Evolutionary conservation across 73 alveolate genomes (phyloP).

Genomic region (Breviolum minutum): DNA sequence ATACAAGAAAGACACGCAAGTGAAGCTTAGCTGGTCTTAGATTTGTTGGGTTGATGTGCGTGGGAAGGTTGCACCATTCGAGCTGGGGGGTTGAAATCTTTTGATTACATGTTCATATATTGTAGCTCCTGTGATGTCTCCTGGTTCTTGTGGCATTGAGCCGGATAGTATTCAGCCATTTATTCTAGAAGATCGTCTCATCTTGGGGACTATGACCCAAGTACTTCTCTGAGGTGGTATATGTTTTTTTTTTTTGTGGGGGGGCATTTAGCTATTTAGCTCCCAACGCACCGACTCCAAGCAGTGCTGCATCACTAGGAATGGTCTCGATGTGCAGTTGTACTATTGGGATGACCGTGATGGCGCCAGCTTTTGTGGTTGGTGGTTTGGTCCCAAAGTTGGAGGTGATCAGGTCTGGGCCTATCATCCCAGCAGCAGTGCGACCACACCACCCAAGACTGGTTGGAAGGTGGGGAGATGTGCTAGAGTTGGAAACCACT

Average conservation of each 20-base stretch:
- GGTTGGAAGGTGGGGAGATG: constrained; percentile 55
- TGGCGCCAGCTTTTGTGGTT: constrained; percentile 82
- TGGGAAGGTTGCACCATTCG: no score
- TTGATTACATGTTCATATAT: no score
- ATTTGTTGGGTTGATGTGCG: background rate
- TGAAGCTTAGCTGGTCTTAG: background rate
- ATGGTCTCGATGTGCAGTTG: constrained; percentile 87
- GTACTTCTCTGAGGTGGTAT: no score
- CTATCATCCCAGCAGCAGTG: constrained; percentile 67
- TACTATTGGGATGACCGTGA: constrained; percentile 95
- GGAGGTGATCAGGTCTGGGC: constrained; percentile 95
- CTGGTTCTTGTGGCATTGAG: no score
- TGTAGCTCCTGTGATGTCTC: no score
- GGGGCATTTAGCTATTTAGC: background rate
- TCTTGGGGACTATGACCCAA: no score
- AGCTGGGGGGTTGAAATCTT: no score
- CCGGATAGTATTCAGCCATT: no score
- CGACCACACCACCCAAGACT: constrained; percentile 79
- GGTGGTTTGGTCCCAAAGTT: constrained; percentile 95
- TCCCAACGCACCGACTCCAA: no score
- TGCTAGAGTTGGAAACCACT: background rate
- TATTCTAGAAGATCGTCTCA: no score
- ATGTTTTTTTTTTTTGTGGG: background rate
- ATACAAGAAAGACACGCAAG: constrained; percentile 81
- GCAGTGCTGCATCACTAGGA: background rate